phyloP scores from a whole-genome alignment of 169 alveolate species.

The Toxoplasma gondii region DNA sequence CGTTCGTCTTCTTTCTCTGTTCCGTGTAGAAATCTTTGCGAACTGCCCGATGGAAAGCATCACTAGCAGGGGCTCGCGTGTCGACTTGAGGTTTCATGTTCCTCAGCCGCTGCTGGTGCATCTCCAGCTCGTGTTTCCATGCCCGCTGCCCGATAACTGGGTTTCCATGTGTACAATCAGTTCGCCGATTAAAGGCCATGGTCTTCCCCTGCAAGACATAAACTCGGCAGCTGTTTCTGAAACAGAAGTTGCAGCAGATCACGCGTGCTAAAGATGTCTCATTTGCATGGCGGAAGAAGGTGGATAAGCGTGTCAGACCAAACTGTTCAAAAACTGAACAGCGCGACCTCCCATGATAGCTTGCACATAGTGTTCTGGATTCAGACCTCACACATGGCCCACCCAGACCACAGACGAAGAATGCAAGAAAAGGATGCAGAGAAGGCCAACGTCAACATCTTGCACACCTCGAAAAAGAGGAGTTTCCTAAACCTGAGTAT shows the following conservation, averaged over 20 bases:
- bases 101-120: slow-evolving; percentile 60
- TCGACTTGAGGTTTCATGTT: slow-evolving; percentile 50
- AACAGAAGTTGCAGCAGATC: not conserved
- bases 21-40: slow-evolving; percentile 47
- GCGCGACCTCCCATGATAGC: too few relatives aligned
- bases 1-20: slow-evolving; percentile 56
- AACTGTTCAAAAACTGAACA: too few relatives aligned
- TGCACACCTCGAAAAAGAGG: too few relatives aligned
- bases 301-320: too few relatives aligned
- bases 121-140: slow-evolving; percentile 35
- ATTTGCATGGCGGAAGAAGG: not conserved
- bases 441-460: too few relatives aligned
- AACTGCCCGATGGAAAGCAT: slow-evolving; percentile 49
- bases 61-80: slow-evolving; percentile 52
- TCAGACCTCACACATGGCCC: not conserved
- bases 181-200: slow-evolving; percentile 57
- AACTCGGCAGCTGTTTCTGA: not conserved
- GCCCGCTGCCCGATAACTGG: slow-evolving; percentile 64
- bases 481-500: too few relatives aligned
- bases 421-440: not conserved
- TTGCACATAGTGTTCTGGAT: not conserved
- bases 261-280: not conserved
- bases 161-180: slow-evolving; percentile 70
- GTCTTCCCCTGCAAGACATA: not conserved
- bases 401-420: not conserved